Evolutionary conservation across 2,329 filamentous ascomycete genomes (phyloP).

Genomic region (Biscogniauxia marginata): DNA sequence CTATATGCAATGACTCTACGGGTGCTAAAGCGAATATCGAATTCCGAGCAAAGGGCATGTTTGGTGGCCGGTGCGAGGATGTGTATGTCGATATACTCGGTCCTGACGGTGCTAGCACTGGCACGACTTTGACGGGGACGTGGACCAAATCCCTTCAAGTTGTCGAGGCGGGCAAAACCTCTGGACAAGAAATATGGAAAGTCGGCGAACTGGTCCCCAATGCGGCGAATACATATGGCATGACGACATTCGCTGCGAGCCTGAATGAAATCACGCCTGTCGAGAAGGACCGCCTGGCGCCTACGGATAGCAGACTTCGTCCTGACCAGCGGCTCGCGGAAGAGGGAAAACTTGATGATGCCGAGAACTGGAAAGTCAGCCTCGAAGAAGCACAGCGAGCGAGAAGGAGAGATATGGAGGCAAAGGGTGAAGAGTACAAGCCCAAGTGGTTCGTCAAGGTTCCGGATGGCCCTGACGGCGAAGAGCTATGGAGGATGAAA

Average conservation of each 20-base stretch:
- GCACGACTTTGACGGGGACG: constrained; percentile 71
- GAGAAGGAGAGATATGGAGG: constrained; percentile 73
- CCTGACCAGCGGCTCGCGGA: constrained; percentile 88
- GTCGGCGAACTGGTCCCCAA: constrained; percentile 77
- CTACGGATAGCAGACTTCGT: constrained; percentile 79
- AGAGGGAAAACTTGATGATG: constrained; percentile 75
- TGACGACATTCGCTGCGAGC: constrained; percentile 80
- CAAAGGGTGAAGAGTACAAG: constrained; percentile 66
- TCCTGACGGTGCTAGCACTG: constrained; percentile 61
- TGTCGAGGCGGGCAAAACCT: constrained; percentile 59
- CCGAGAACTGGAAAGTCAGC: constrained; percentile 77
- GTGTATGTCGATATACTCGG: constrained; percentile 74
- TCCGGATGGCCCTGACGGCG: constrained; percentile 54
- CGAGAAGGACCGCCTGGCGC: constrained; percentile 71
- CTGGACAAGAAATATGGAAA: constrained; percentile 70
- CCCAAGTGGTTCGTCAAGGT: constrained; percentile 84
- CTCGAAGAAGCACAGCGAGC: constrained; percentile 84
- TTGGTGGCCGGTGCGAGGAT: constrained; percentile 90
- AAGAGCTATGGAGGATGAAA: constrained; percentile 75
- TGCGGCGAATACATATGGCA: constrained; percentile 76
- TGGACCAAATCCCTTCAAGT: constrained; percentile 78
- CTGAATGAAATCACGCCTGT: constrained; percentile 86
- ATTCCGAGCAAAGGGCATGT: constrained; percentile 96
- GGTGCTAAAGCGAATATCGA: constrained; percentile 82
- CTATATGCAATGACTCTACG: constrained; percentile 77